Base-by-base conservation (phyloP, 2,329 filamentous ascomycete species). In the Penicillium brasilianum region DNA sequence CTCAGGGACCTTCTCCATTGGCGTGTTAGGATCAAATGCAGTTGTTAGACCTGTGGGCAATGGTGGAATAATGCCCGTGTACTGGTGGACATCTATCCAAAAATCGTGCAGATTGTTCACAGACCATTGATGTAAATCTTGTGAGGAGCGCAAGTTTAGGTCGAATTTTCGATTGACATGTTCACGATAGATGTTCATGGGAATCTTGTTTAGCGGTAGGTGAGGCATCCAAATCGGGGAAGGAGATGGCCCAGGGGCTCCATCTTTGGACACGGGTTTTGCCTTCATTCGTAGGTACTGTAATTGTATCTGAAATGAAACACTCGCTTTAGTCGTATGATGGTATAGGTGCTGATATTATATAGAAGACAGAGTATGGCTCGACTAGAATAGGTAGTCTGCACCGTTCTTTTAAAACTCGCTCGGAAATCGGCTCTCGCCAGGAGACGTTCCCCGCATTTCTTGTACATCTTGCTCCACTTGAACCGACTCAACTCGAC, bases 21-120 rank as follows among this genome's bases (percentile, higher is more conserved):
- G 74, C 2, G 72, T 63, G 5, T 56, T 71, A 30, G 73, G 67
- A 65, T 80, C 74, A 66, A 78, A 80, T 13, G 78, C 78, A 53
- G 67, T 69, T 7, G 62, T 76, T 0, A 55, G 37, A 18, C 52
- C 54, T 20, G 54, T 16, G 18, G 59, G 55, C 28, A 64, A 48
- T 3, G 20, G 69, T 68, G 78, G 77, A 8, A 69, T 68, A n/a
- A 81, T 66, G 9, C 70, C 69, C 0, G 77, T 71, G 58, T 77
- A 79, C 13, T 67, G 53, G 60, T 80, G 79, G n/a, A 81, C 66
- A 63, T 80, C 76, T 25, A 76, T 72, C 79, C 79, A 81, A 61
- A 81, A 81, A 11, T 77, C 71, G 51, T 81, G 78, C 4, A 76
- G 71, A n/a, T 75, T 69, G 1, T 70, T 61, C 6, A 78, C 73